Evolutionary conservation across 441 rosid species (phyloP), one percentile per base, ranked within the genome.

Genomic region (Breynia disticha): DNA sequence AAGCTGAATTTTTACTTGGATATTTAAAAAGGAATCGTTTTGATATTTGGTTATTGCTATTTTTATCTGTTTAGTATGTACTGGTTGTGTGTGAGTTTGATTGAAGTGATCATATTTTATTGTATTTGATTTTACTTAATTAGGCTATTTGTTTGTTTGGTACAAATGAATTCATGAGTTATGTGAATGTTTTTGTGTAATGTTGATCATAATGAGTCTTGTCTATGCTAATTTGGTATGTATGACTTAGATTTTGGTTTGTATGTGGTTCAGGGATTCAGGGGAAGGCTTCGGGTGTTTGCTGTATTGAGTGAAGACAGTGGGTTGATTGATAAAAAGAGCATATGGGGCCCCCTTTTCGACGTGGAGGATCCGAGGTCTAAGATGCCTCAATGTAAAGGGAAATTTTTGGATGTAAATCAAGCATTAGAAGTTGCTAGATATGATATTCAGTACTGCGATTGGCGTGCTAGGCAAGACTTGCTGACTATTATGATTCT

Each of bases 381-480:
- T 17, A 87, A 78, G 68, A 75, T 76, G 73, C 95, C 96, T 35
- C 82, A 73, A 57, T 69, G 42, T 55, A 87, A 79, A 75, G 98
- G 96, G 59, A 90, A 80, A 76, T 85, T 90, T 74, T 47, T 82
- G 78, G 95, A 90, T 73, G 87, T 66, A 9, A 67, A 83, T 71
- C 93, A 90, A 75, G 98, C 98, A 19, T 67, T 90, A 39, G 95
- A 90, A 78, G 86, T 87, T 52, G 96, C 95, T 32, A 79, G 95
- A 68, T 85, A 64, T 51, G 98, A 90, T 68, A 83, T 90, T 68
- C 96, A 83, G 59, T 87, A 90, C 50, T 62, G 86, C 8, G 98
- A 90, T 65, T 85, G 98, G 96, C 82, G 88, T 59, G 98, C 98
- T 60, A 83, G 96, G 16, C 98, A 83, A 73, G 98, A 90, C 75